phyloP scores from a whole-genome alignment of 177 flowering plant species.

The Telopea speciosissima region DNA sequence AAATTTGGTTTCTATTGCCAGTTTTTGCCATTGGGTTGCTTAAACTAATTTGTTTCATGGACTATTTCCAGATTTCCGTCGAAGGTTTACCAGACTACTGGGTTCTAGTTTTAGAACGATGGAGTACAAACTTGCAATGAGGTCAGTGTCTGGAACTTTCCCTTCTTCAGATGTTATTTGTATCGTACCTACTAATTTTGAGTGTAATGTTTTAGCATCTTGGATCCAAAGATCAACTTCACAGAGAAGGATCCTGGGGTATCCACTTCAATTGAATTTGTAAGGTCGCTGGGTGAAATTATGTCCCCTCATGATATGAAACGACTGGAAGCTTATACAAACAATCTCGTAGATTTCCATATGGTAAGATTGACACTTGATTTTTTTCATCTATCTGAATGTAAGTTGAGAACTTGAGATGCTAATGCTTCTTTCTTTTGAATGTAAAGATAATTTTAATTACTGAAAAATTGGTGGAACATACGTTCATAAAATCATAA shows the following conservation, averaged over 20 bases:
- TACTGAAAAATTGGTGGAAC: neutral
- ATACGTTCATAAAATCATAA: neutral
- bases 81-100: conserved; percentile 47
- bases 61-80: conserved; percentile 53
- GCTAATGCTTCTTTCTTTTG: neutral
- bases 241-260: conserved; percentile 29
- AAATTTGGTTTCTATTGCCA: neutral
- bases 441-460: too few relatives aligned
- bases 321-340: conserved; percentile 59
- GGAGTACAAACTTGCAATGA: conserved; percentile 88
- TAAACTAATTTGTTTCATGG: conserved; percentile 5
- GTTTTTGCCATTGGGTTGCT: neutral
- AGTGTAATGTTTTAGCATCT: conserved; percentile 34
- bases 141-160: conserved; percentile 35
- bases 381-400: neutral
- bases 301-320: conserved; percentile 59
- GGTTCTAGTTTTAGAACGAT: conserved; percentile 42
- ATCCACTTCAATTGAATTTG: conserved; percentile 28
- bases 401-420: neutral
- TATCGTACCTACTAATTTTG: conserved; percentile 10
- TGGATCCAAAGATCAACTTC: conserved; percentile 76
- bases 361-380: conserved; percentile 32
- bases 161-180: neutral
- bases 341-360: conserved; percentile 54
- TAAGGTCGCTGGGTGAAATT: conserved; percentile 28